Conservation (phyloP, 306 rosid genomes). For the Oxytropis ochrocephala region DNA sequence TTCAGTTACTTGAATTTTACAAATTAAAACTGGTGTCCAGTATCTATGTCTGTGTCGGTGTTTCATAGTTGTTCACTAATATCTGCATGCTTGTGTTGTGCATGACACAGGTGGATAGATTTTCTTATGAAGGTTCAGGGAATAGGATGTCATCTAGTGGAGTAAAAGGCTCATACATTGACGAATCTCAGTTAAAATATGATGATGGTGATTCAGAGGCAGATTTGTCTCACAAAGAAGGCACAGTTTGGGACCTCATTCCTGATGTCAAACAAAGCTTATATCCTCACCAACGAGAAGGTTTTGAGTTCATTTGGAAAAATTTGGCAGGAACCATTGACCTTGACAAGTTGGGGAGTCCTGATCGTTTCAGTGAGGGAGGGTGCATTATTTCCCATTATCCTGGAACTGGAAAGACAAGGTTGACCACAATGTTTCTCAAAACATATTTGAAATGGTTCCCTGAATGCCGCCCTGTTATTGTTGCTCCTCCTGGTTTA, state of each 20-base stretch:
- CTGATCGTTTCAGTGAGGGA: not conserved
- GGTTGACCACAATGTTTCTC: conserved; percentile 30
- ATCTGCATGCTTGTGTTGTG: not conserved
- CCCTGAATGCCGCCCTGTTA: conserved; percentile 23
- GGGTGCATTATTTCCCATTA: conserved; percentile 43
- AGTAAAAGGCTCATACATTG: not conserved
- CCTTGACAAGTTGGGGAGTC: conserved; percentile 6
- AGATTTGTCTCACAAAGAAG: not conserved
- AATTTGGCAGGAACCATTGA: conserved; percentile 26
- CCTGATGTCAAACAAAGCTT: conserved; percentile 23
- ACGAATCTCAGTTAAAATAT: not conserved
- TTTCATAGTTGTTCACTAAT: not conserved
- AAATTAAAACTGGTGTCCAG: too few species aligned
- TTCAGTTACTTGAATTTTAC: too few species aligned
- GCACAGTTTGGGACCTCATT: conserved; percentile 38
- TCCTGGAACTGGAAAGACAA: conserved; percentile 39
- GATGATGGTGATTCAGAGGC: not conserved
- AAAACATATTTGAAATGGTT: conserved; percentile 23
- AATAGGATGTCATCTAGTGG: not conserved
- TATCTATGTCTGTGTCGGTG: too few species aligned
- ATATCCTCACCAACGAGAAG: conserved; percentile 38
- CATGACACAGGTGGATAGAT: conserved; percentile 10
- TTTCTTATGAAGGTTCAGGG: not conserved
- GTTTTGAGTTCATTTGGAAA: conserved; percentile 38
- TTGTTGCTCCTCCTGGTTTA: conserved; percentile 32